A percentile compares a stretch with the other conserved stretches of the same genome.
phyloP scores from a whole-genome alignment of 2,329 filamentous ascomycete genomes.

The Paraphaeosphaeria sporulosa region DNA sequence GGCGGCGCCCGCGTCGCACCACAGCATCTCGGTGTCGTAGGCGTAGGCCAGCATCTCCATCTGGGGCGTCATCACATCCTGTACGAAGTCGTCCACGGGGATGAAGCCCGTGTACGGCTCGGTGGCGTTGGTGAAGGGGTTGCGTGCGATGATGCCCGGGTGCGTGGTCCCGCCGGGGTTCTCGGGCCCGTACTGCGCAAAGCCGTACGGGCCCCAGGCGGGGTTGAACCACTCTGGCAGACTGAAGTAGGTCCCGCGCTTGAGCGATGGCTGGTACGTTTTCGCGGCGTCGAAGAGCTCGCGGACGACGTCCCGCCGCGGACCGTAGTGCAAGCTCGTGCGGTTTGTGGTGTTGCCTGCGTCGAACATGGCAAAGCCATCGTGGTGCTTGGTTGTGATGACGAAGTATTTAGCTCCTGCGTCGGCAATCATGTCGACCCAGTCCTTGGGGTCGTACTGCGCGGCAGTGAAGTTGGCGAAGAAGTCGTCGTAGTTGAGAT shows the following conservation, averaged over 20 bases:
- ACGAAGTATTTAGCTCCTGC: conserved; percentile 60
- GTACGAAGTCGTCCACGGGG: conserved; percentile 51
- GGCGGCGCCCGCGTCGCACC: conserved; percentile 57
- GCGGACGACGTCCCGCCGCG: conserved; percentile 51
- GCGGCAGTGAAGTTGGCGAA: conserved; percentile 62
- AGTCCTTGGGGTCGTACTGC: conserved; percentile 59
- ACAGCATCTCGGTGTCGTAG: conserved; percentile 55
- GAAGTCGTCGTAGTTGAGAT: conserved; percentile 62
- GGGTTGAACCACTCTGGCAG: conserved; percentile 59
- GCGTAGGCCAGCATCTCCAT: conserved; percentile 53
- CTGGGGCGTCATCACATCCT: conserved; percentile 53
- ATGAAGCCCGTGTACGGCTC: conserved; percentile 56
- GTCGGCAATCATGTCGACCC: conserved; percentile 62
- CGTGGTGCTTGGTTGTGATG: conserved; percentile 53
- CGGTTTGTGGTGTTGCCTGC: conserved; percentile 50
- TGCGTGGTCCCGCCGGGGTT: conserved; percentile 18
- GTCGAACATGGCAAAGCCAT: conserved; percentile 57
- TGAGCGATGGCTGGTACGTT: conserved; percentile 52
- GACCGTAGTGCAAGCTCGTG: conserved; percentile 50
- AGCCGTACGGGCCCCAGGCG: conserved; percentile 52
- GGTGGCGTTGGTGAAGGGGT: conserved; percentile 53
- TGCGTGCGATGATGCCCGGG: conserved; percentile 14
- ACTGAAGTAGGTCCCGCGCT: conserved; percentile 55
- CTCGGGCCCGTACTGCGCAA: conserved; percentile 28
- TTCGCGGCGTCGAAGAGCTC: conserved; percentile 55